Percentiles rank a stretch among this genome's conserved stretches.
phyloP scores from a whole-genome alignment of 805 yeast species.

The Kockiozyma suomiensis region DNA sequence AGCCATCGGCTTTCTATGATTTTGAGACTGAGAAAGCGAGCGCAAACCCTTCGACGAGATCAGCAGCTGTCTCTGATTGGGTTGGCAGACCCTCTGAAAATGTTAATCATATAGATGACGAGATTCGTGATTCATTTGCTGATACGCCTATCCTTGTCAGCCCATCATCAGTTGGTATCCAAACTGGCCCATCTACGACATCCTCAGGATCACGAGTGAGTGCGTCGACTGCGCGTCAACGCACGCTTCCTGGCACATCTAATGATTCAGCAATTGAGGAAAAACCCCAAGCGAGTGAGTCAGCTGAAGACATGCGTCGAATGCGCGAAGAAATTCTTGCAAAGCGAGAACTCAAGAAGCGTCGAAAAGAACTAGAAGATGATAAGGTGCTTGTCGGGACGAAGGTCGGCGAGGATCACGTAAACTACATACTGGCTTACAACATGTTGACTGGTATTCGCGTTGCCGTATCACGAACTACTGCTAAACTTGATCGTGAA shows the following conservation, averaged over 20 bases:
- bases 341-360: constrained; percentile 39
- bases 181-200: background rate
- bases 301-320: constrained; percentile 37
- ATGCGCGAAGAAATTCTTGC: constrained; percentile 41
- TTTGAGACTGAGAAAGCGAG: background rate
- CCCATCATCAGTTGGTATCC: background rate
- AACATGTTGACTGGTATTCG: constrained; percentile 97
- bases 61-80: background rate
- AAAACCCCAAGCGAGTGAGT: background rate
- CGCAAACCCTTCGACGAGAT: background rate
- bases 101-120: too few relatives aligned
- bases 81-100: too few relatives aligned
- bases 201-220: background rate
- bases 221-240: constrained; percentile 4
- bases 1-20: background rate
- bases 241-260: constrained; percentile 4
- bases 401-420: constrained; percentile 89
- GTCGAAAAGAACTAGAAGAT: constrained; percentile 33
- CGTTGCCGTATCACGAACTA: constrained; percentile 87
- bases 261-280: background rate
- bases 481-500: constrained; percentile 77
- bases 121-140: constrained; percentile 4
- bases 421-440: constrained; percentile 89
- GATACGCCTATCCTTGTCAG: background rate
- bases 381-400: constrained; percentile 70